Conservation (phyloP, 176 grass and related monocot genomes). For the Paspalum vaginatum region DNA sequence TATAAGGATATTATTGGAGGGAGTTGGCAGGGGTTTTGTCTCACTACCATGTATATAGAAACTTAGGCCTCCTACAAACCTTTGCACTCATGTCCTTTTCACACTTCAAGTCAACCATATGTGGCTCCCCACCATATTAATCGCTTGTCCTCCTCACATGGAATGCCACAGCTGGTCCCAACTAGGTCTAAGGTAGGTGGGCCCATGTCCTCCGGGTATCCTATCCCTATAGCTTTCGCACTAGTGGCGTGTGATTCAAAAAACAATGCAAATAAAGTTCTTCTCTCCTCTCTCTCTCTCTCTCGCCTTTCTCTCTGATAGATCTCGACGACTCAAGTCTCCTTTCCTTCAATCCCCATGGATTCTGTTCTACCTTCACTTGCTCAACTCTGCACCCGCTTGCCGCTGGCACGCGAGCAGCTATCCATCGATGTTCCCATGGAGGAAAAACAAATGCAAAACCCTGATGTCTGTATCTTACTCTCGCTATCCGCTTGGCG, state of each 20-base stretch:
- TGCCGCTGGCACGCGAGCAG: too few relatives aligned
- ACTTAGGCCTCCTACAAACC: too few relatives aligned
- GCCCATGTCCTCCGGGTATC: background rate
- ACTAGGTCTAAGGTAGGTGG: background rate
- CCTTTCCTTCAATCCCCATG: background rate
- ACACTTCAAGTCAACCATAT: too few relatives aligned
- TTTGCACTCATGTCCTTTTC: too few relatives aligned
- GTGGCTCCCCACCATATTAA: background rate
- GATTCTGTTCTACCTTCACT: background rate
- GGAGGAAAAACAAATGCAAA: background rate
- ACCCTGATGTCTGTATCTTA: background rate
- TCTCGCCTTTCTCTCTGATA: too few relatives aligned
- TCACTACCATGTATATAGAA: too few relatives aligned
- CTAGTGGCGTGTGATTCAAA: background rate
- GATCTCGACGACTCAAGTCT: background rate
- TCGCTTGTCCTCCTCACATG: background rate
- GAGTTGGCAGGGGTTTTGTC: too few relatives aligned
- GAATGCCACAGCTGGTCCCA: background rate
- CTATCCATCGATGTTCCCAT: background rate
- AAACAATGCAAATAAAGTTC: too few relatives aligned
- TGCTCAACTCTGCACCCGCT: too few relatives aligned
- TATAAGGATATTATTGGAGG: too few relatives aligned
- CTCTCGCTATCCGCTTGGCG: too few relatives aligned
- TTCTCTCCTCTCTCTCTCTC: background rate
- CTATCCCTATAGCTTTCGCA: background rate